Percentiles rank a stretch among this genome's conserved stretches.
Evolutionary conservation across 2,329 filamentous ascomycete genomes (phyloP).

Genomic region (Tolypocladium paradoxum): DNA sequence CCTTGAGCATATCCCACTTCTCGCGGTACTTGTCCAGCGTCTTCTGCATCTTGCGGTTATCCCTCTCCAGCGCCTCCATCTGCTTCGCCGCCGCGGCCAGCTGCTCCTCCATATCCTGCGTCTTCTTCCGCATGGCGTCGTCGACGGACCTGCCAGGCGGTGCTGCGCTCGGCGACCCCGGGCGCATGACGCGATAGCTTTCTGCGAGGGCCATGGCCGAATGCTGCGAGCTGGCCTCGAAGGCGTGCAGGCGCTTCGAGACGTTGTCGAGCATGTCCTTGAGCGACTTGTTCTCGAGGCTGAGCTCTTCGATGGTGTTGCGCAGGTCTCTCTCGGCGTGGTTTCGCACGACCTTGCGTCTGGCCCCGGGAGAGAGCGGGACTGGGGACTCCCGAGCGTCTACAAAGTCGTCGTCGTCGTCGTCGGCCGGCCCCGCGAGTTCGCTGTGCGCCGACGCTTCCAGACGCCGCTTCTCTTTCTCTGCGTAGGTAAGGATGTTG

Average conservation of each 20-base stretch:
- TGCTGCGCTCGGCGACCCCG: slow-evolving; percentile 34
- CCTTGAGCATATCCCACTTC: slow-evolving; percentile 51
- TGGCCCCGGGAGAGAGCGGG: slow-evolving; percentile 30
- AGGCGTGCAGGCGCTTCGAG: slow-evolving; percentile 78
- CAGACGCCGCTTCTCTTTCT: slow-evolving; percentile 53
- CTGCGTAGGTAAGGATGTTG: slow-evolving; percentile 65
- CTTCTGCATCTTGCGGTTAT: slow-evolving; percentile 43
- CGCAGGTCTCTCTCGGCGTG: slow-evolving; percentile 33
- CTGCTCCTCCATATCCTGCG: slow-evolving; percentile 59
- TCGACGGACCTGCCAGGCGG: slow-evolving; percentile 19
- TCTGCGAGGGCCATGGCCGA: slow-evolving; percentile 79
- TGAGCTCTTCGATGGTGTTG: slow-evolving; percentile 78
- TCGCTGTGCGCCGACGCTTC: slow-evolving; percentile 40
- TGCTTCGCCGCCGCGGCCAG: slow-evolving; percentile 46
- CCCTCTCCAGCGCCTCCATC: slow-evolving; percentile 55
- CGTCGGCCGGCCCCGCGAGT: slow-evolving; percentile 39
- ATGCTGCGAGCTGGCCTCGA: slow-evolving; percentile 84
- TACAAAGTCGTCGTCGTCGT: slow-evolving; percentile 77
- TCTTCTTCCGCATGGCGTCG: slow-evolving; percentile 32
- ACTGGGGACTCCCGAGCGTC: slow-evolving; percentile 64
- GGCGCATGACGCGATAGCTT: slow-evolving; percentile 56
- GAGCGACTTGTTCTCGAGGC: slow-evolving; percentile 77
- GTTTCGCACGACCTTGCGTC: slow-evolving; percentile 28
- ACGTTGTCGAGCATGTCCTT: slow-evolving; percentile 80
- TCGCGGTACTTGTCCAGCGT: slow-evolving; percentile 48